Evolutionary conservation across 441 rosid species (phyloP).

Genomic region (Arabidopsis lyrata): DNA sequence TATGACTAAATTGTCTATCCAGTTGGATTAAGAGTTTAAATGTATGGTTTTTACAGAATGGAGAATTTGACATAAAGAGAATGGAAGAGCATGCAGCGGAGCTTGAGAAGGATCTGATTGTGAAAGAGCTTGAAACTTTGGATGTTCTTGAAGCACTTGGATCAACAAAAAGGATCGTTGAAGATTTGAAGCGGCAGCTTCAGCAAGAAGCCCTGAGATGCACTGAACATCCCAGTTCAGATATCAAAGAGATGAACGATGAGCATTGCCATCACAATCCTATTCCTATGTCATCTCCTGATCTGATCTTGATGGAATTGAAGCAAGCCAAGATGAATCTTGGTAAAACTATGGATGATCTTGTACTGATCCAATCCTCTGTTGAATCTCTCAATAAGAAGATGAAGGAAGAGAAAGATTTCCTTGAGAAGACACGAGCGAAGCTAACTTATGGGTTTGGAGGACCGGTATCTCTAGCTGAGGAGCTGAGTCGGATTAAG

Average conservation of each 20-base stretch:
- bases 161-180: slow-evolving; percentile 80
- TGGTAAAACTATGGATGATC: slow-evolving; percentile 80
- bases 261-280: slow-evolving; percentile 55
- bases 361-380: slow-evolving; percentile 77
- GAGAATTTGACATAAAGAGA: slow-evolving; percentile 80
- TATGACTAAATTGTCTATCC: neutral
- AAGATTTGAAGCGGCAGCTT: slow-evolving; percentile 82
- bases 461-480: slow-evolving; percentile 57
- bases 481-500: slow-evolving; percentile 60
- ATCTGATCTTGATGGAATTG: slow-evolving; percentile 78
- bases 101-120: slow-evolving; percentile 87
- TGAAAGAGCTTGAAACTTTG: slow-evolving; percentile 88
- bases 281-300: slow-evolving; percentile 67
- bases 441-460: slow-evolving; percentile 69
- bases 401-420: slow-evolving; percentile 73
- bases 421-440: slow-evolving; percentile 67
- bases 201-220: slow-evolving; percentile 84
- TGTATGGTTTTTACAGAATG: slow-evolving; percentile 44
- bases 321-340: slow-evolving; percentile 87
- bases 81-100: slow-evolving; percentile 90
- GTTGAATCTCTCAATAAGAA: slow-evolving; percentile 80
- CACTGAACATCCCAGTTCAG: slow-evolving; percentile 46
- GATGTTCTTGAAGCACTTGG: slow-evolving; percentile 94
- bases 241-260: slow-evolving; percentile 69
- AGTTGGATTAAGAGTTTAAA: neutral